Conservation (phyloP, 1,139 yeast genomes). For the Zygotorulaspora mrakii region DNA sequence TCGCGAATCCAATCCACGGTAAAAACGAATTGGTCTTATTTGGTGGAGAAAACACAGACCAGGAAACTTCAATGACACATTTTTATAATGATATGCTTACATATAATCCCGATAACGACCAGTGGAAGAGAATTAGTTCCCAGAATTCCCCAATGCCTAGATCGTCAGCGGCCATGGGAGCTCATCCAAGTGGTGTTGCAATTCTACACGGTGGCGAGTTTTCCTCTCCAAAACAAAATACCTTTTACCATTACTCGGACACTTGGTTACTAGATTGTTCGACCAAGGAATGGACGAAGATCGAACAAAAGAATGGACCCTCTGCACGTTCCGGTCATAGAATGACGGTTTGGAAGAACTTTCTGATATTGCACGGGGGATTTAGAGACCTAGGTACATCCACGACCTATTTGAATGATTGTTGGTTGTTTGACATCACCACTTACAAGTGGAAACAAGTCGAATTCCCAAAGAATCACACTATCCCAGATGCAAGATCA, state of each 20-base stretch:
- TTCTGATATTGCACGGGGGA: conserved; percentile 81
- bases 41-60: conserved; percentile 74
- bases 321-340: conserved; percentile 90
- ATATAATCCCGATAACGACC: conserved; percentile 71
- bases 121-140: conserved; percentile 76
- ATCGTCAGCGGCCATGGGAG: conserved; percentile 90
- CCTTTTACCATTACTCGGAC: conserved; percentile 94
- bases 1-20: conserved; percentile 72
- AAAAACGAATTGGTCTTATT: conserved; percentile 74
- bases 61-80: conserved; percentile 50
- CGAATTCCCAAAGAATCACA: conserved; percentile 78
- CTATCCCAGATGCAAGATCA: conserved; percentile 84
- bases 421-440: conserved; percentile 91
- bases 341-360: conserved; percentile 88
- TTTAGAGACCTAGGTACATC: conserved; percentile 84
- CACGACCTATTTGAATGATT: conserved; percentile 77
- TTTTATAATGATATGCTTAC: conserved; percentile 80
- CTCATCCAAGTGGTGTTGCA: conserved; percentile 85
- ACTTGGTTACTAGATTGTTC: conserved; percentile 88
- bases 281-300: conserved; percentile 84
- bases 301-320: conserved; percentile 75
- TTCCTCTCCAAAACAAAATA: conserved; percentile 91
- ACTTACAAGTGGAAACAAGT: conserved; percentile 88
- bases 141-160: conserved; percentile 90
- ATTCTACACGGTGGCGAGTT: conserved; percentile 95